Evolutionary conservation across 2,329 filamentous ascomycete species (phyloP), one percentile per base, ranked within the genome.

Genomic region (Chaetomium globosum): DNA sequence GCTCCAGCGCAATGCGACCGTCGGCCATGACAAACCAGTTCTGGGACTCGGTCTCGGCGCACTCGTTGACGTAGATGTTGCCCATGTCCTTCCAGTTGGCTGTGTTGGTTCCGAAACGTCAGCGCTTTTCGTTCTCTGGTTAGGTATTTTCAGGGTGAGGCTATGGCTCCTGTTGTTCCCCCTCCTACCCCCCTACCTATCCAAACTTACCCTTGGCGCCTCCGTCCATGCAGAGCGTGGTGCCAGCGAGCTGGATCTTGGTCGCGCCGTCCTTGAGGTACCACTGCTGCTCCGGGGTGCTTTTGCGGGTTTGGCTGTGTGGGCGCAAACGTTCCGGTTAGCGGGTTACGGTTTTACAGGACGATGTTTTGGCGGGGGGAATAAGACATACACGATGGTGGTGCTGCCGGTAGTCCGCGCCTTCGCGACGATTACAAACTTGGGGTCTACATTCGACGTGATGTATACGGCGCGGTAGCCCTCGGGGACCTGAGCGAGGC

Each of bases 11-110:
- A 39, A 80, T 79, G 13, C 77, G 73, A 8, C 78, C 78, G 65
- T 80, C 78, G 16, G 71, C 71, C 74, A 76, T 77, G 67, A 73
- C 74, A 21, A 73, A 67, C 75, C 75, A 80, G 63, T 76, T 74
- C 71, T 80, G 77, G 8, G 71, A 73, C 19, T 73, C 70, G 21
- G 71, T 71, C 23, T 71, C 74, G 59, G 73, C 71, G 69, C 77
- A 79, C 13, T 75, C 71, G 49, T 73, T 71, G 30, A 79, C 62
- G 59, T 67, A 73, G 68, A 79, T 71, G 63, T 60, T 73, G n/a
- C 73, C 77, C 77, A 79, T 79, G 64, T 79, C 76, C 70, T 74
- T 78, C 77, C 77, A 79, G 72, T 76, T 76, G 67, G 68, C 76
- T 78, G 59, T 61, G 39, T 19, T 19, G 16, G 39, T 16, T 7